Conservation (phyloP, 1,284 basidiomycete species). For the Hemileia vastatrix region DNA sequence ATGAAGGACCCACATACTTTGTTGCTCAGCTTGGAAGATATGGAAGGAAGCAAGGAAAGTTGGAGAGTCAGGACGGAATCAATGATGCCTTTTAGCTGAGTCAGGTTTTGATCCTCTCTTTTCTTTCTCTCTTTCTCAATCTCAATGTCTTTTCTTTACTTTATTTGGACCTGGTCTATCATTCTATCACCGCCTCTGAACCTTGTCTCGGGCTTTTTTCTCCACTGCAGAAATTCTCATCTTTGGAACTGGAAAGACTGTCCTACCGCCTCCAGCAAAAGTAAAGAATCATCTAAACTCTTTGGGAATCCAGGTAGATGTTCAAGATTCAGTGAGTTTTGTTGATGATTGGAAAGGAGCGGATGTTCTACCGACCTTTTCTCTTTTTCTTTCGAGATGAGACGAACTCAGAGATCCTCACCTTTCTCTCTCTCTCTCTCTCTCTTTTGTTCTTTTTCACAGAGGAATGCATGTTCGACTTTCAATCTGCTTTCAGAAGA, state of each 20-base stretch:
- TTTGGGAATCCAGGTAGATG: conserved; percentile 77
- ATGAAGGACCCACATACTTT: neutral
- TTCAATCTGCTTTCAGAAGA: conserved; percentile 89
- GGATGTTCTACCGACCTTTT: neutral
- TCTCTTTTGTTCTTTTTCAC: neutral
- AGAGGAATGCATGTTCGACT: conserved; percentile 87
- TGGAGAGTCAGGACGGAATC: too few species aligned
- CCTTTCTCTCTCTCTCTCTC: neutral
- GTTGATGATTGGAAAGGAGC: conserved; percentile 8
- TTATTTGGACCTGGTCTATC: too few species aligned
- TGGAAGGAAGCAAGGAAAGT: too few species aligned
- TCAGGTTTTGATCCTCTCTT: too few species aligned
- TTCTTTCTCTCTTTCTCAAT: neutral
- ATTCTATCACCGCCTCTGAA: neutral
- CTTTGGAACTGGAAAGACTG: conserved; percentile 70
- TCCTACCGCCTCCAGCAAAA: conserved; percentile 60
- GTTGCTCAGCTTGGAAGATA: neutral
- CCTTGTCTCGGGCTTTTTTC: neutral
- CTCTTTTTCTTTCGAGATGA: neutral
- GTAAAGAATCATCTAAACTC: conserved; percentile 61
- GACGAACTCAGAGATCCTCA: neutral
- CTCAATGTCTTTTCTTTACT: neutral
- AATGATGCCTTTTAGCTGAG: too few species aligned
- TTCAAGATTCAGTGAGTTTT: conserved; percentile 77
- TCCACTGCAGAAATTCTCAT: conserved; percentile 65